Evolutionary conservation across 306 rosid genomes (phyloP).

Genomic region (Acacia acuminata): DNA sequence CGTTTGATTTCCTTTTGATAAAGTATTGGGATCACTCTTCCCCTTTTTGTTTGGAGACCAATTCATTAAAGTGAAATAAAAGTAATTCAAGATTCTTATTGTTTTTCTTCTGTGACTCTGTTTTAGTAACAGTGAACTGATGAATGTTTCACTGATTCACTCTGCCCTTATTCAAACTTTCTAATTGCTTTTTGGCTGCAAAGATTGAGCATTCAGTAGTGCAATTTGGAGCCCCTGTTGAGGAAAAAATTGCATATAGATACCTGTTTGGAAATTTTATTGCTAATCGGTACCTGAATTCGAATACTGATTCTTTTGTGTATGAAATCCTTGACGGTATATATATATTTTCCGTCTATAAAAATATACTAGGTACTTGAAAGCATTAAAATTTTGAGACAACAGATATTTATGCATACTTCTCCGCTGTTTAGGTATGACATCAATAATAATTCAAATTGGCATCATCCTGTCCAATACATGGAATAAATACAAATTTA

Average conservation of each 20-base stretch:
- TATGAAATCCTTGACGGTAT: too few species aligned
- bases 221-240: neutral
- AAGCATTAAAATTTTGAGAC: too few species aligned
- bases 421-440: too few species aligned
- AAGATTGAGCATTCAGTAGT: neutral
- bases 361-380: too few species aligned
- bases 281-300: too few species aligned
- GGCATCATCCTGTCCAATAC: neutral
- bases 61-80: constrained; percentile 29
- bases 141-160: neutral
- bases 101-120: constrained; percentile 17
- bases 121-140: constrained; percentile 11
- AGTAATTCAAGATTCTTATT: constrained; percentile 38
- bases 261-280: too few species aligned
- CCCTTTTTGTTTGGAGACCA: neutral
- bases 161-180: constrained; percentile 21
- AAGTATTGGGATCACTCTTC: constrained; percentile 21
- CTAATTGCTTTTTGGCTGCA: constrained; percentile 1
- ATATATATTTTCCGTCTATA: too few species aligned
- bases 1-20: constrained; percentile 38
- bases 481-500: too few species aligned
- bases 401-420: too few species aligned
- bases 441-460: neutral
- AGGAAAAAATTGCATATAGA: too few species aligned
- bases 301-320: too few species aligned